A percentile compares a stretch with the other conserved stretches of the same genome.
These are phyloP conservation scores for Aeschynomene evenia DNA, from an alignment of 306 rosid species.

Conservation along the genomic window DNA sequence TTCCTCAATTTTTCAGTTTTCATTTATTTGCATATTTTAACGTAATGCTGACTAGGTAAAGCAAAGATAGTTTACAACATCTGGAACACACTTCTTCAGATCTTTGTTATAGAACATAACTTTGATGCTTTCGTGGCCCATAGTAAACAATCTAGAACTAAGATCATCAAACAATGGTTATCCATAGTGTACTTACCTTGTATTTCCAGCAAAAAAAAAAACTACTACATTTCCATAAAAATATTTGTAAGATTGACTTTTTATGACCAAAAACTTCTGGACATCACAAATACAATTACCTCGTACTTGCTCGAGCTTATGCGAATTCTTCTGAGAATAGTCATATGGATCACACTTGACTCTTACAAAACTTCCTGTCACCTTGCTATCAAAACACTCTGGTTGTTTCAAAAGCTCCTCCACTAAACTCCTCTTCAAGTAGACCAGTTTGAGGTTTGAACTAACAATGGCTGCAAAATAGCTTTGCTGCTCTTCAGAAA, in stretches of 20 bases:
- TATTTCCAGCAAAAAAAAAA: conserved; percentile 16
- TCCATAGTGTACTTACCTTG: conserved; percentile 1
- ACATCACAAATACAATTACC: conserved; percentile 44
- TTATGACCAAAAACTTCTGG: not conserved
- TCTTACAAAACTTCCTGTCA: conserved; percentile 70
- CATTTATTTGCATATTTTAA: conserved; percentile 12
- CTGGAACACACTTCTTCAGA: not conserved
- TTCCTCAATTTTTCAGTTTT: conserved; percentile 11
- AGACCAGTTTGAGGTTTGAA: conserved; percentile 64
- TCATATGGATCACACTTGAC: conserved; percentile 65
- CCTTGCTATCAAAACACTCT: conserved; percentile 54
- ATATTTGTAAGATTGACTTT: not conserved
- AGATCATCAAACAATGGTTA: conserved; percentile 7
- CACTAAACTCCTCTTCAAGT: conserved; percentile 69
- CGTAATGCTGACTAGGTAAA: conserved; percentile 6
- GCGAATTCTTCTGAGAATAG: conserved; percentile 59
- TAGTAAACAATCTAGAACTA: conserved; percentile 4
- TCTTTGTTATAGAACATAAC: not conserved
- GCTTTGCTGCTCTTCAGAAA: conserved; percentile 36
- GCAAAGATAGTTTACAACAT: conserved; percentile 9
- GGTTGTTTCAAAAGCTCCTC: conserved; percentile 56
- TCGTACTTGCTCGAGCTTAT: conserved; percentile 60
- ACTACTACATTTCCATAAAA: conserved; percentile 1
- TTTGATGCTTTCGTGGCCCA: not conserved
- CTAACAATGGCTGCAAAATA: conserved; percentile 55